phyloP scores from a whole-genome alignment of 192 early-diverging fungal species.

The Coemansia sp. region DNA sequence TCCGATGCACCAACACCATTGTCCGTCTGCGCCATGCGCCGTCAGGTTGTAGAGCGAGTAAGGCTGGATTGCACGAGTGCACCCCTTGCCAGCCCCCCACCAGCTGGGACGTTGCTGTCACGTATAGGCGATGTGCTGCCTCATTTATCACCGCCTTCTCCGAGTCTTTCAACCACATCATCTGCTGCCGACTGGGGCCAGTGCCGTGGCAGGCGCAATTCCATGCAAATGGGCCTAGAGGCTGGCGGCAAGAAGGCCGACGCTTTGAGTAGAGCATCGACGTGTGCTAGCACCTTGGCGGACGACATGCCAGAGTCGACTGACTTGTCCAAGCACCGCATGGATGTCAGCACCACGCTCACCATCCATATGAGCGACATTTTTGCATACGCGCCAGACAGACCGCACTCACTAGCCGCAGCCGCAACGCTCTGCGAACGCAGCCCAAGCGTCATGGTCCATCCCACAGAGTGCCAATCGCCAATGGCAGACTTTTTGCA shows the following conservation, averaged over 20 bases:
- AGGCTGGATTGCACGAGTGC: slow-evolving; percentile 2
- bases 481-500: not conserved
- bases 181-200: not conserved
- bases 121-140: not conserved
- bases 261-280: not conserved
- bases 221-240: not conserved
- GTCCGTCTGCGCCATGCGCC: not conserved
- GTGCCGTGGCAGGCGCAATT: no score
- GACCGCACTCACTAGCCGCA: not conserved
- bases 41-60: slow-evolving; percentile 13
- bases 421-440: not conserved
- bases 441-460: not conserved
- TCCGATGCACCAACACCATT: no score
- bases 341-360: not conserved
- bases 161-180: not conserved
- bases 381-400: slow-evolving; percentile 8
- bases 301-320: not conserved
- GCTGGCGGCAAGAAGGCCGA: not conserved
- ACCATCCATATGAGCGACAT: slow-evolving; percentile 26
- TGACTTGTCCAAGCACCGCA: not conserved
- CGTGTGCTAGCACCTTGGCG: not conserved
- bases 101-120: not conserved
- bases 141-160: not conserved
- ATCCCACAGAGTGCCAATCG: slow-evolving; percentile 3
- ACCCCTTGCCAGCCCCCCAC: not conserved